Base-by-base conservation (phyloP, 164 flowering plant genomes). In the Cinnamomum micranthum region DNA sequence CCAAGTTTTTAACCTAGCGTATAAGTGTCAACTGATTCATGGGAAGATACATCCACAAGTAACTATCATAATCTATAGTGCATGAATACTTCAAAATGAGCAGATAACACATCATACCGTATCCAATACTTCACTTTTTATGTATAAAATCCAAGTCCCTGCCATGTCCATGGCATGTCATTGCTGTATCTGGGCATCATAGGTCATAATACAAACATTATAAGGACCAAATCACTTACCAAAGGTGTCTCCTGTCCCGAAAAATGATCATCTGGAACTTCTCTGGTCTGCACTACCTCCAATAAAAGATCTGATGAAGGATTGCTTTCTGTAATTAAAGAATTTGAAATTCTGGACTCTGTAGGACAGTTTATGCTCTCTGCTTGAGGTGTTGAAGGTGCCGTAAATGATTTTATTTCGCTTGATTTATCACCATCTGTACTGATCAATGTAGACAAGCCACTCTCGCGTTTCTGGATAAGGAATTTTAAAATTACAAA, bases 301-400 rank as follows among this genome's bases (percentile, higher is more conserved):
- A 87, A 78, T 22, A 84, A 73, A 75, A 81, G 81, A 74, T 91
- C 93, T 1, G 80, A 81, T 64, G 92, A 83, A 47, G 91, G 87
- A 76, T 85, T 84, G 72, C 84, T 84, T 79, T 89, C 98, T 71
- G 87, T 55, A 69, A 78, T 79, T 71, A 90, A 71, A 68, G 93
- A 88, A 71, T 85, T 87, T 58, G 95, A 89, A 79, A 81, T 69
- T 76, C 92, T 86, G 73, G 88, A 79, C 75, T 91, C 99, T 74
- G 84, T 66, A 27, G 72, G 92, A 80, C 80, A 77, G 81, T 87
- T 89, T 66, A 79, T 68, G 72, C 82, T 85, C 77, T 90, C 97
- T 71, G 91, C 91, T 81, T 86, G 93, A 74, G 99, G 98, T 50
- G 99, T 92, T 77, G 98, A 94, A 66, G 98, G 97, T 59, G 91